Percentiles rank a stretch among this genome's conserved stretches.
These are phyloP conservation scores for Kondoa subrosea DNA, from an alignment of 768 basidiomycete genomes.

Conservation along the genomic window DNA sequence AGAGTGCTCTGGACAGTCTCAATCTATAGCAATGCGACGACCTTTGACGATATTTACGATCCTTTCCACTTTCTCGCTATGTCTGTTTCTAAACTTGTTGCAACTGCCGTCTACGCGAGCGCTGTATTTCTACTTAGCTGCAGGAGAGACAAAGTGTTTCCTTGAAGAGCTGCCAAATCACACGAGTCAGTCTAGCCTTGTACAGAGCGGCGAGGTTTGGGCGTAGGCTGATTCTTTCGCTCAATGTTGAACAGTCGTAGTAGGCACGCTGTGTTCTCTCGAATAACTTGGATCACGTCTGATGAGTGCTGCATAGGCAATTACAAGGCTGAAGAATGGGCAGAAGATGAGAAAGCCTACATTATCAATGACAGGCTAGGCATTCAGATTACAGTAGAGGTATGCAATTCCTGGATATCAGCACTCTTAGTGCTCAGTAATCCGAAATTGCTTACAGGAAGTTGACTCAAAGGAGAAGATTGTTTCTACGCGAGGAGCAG, in stretches of 20 bases:
- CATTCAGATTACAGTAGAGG: conserved; percentile 78
- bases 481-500: conserved; percentile 74
- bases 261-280: background rate
- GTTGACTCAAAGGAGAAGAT: conserved; percentile 61
- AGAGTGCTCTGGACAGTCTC: too few species aligned
- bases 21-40: background rate
- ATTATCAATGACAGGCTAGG: conserved; percentile 57
- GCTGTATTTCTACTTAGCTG: conserved; percentile 24
- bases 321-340: conserved; percentile 85
- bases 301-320: conserved; percentile 51
- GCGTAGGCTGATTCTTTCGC: too few species aligned
- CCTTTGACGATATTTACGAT: background rate
- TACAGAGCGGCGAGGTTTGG: too few species aligned
- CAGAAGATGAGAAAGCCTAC: conserved; percentile 53
- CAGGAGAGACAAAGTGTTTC: conserved; percentile 84
- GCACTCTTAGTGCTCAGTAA: background rate
- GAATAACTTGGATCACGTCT: background rate
- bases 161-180: conserved; percentile 87
- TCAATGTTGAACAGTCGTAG: too few species aligned
- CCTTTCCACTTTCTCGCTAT: background rate
- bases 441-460: conserved; percentile 44
- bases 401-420: conserved; percentile 34
- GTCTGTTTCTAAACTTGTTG: background rate
- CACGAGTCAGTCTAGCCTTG: conserved; percentile 75
- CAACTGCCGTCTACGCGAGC: background rate